phyloP scores from a whole-genome alignment of 768 basidiomycete genomes.

The Collybiopsis luxurians region DNA sequence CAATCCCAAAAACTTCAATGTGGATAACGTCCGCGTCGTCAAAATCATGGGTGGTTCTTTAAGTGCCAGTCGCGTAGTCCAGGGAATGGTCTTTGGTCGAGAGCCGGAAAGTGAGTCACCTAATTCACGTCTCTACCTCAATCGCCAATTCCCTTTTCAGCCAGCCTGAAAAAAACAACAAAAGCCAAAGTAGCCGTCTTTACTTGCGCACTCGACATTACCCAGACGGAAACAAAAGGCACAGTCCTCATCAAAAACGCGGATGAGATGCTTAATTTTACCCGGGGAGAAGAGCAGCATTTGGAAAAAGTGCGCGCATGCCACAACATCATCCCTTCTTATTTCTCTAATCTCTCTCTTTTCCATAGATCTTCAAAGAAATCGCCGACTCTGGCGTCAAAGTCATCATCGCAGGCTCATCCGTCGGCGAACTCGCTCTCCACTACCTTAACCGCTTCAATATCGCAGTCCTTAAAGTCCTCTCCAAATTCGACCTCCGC shows the following conservation, averaged over 20 bases:
- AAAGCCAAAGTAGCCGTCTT: conserved; percentile 95
- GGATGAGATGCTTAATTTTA: conserved; percentile 97
- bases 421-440: conserved; percentile 91
- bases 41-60: conserved; percentile 97
- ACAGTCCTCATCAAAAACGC: conserved; percentile 95
- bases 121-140: neutral
- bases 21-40: conserved; percentile 96
- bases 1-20: conserved; percentile 91
- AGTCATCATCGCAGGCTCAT: conserved; percentile 90
- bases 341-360: conserved; percentile 2
- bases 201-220: conserved; percentile 87
- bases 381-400: conserved; percentile 95
- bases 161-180: conserved; percentile 75
- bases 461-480: conserved; percentile 95
- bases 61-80: conserved; percentile 81
- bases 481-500: conserved; percentile 97
- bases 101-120: conserved; percentile 79
- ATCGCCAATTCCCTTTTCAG: conserved; percentile 32
- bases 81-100: conserved; percentile 97
- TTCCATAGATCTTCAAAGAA: conserved; percentile 87
- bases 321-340: neutral
- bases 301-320: conserved; percentile 84
- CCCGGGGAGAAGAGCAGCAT: conserved; percentile 93
- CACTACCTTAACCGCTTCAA: conserved; percentile 94
- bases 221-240: conserved; percentile 98